Evolutionary conservation across 495 filamentous ascomycete genomes (phyloP).

Genomic region (Neurospora intermedia): DNA sequence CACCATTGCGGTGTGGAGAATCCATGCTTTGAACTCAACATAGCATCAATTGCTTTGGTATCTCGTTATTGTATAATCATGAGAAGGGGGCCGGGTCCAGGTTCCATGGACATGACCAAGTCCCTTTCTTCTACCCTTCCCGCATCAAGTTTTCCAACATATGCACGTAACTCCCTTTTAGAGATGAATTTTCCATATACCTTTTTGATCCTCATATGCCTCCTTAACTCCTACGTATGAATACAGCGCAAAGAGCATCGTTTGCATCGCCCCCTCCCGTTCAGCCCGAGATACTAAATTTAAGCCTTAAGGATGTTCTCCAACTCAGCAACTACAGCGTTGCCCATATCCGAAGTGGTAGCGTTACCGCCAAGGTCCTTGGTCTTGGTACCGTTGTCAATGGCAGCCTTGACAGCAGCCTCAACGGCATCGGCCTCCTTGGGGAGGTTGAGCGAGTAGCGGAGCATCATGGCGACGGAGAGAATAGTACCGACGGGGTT

Average conservation of each 20-base stretch:
- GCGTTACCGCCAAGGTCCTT: conserved; percentile 67
- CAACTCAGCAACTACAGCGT: conserved; percentile 66
- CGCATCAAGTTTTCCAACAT: neutral
- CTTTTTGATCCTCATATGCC: neutral
- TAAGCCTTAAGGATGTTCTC: conserved; percentile 39
- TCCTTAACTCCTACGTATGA: neutral
- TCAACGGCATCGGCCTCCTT: conserved; percentile 64
- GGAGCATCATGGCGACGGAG: conserved; percentile 84
- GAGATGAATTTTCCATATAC: neutral
- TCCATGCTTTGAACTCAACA: neutral
- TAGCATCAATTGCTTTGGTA: neutral
- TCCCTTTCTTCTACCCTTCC: neutral
- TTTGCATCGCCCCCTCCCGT: neutral
- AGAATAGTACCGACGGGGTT: conserved; percentile 77
- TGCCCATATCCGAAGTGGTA: conserved; percentile 67
- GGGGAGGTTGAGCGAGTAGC: conserved; percentile 73
- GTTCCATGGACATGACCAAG: neutral
- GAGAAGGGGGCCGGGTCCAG: neutral
- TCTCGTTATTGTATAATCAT: neutral
- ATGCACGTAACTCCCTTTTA: neutral
- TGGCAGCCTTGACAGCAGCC: conserved; percentile 63
- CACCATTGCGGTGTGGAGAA: neutral
- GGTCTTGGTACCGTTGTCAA: conserved; percentile 66
- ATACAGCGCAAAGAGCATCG: neutral
- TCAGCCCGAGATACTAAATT: neutral